Evolutionary conservation across 2,329 filamentous ascomycete species (phyloP).

Genomic region (Paramyrothecium sp.): DNA sequence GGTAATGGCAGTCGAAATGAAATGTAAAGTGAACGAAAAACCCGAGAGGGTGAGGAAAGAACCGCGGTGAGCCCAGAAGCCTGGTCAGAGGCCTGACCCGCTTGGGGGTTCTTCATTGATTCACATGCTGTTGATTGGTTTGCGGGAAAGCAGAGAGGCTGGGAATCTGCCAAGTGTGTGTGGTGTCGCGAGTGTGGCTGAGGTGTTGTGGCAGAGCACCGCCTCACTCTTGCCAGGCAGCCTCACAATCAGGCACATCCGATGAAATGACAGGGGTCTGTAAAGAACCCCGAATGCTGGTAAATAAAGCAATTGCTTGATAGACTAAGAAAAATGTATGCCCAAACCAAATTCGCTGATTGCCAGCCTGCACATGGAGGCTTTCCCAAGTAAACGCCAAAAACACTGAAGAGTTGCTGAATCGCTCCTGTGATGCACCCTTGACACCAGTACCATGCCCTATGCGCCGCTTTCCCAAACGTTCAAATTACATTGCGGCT

Average conservation of each 20-base stretch:
- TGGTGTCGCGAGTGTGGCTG: conserved; percentile 16
- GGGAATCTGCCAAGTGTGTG: conserved; percentile 5
- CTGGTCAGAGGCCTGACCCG: conserved; percentile 6
- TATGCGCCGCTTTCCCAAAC: no score
- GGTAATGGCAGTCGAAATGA: not conserved
- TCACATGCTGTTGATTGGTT: conserved; percentile 18
- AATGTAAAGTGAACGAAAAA: conserved; percentile 9
- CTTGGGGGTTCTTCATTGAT: conserved; percentile 8
- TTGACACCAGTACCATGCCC: no score
- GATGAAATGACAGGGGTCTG: no score
- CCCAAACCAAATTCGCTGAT: no score
- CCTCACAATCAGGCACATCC: no score
- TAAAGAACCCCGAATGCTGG: no score
- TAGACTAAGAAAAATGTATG: no score
- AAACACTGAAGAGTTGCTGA: no score
- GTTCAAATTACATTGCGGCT: not conserved
- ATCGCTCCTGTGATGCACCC: no score
- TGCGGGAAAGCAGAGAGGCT: conserved; percentile 12
- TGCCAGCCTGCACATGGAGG: no score
- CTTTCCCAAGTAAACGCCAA: no score
- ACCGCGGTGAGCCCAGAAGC: not conserved
- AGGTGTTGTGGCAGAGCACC: conserved; percentile 8
- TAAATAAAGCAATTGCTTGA: no score
- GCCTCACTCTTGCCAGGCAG: not conserved
- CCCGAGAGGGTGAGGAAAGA: not conserved